phyloP scores from a whole-genome alignment of 495 filamentous ascomycete genomes.

The Bacidia gigantensis region DNA sequence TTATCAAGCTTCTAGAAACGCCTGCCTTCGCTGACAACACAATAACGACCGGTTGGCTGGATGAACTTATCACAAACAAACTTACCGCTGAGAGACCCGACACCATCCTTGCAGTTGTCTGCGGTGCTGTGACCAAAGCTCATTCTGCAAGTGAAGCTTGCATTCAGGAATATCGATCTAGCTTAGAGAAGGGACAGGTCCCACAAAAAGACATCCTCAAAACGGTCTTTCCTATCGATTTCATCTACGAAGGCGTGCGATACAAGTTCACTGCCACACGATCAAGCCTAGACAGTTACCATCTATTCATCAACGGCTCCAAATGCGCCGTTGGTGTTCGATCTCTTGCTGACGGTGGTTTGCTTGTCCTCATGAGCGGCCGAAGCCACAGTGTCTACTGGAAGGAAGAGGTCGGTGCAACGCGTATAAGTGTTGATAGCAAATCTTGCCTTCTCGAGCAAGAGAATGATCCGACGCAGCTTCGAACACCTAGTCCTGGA shows the following conservation, averaged over 20 bases:
- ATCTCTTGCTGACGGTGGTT: constrained; percentile 81
- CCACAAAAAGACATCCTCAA: constrained; percentile 91
- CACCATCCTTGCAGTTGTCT: constrained; percentile 76
- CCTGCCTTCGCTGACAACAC: constrained; percentile 98
- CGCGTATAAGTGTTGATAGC: constrained; percentile 87
- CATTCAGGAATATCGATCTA: constrained; percentile 70
- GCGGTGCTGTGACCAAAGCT: constrained; percentile 87
- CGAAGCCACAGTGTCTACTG: constrained; percentile 98
- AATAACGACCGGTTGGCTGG: constrained; percentile 97
- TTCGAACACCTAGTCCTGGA: constrained; percentile 86
- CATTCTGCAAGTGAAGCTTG: constrained; percentile 83
- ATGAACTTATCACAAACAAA: constrained; percentile 96
- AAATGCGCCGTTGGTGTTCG: constrained; percentile 91
- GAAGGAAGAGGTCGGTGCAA: constrained; percentile 96
- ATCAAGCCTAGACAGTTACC: constrained; percentile 87
- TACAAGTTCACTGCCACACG: constrained; percentile 98
- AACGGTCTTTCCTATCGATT: constrained; percentile 96
- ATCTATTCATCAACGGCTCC: constrained; percentile 97
- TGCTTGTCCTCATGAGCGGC: constrained; percentile 80
- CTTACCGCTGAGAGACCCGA: constrained; percentile 94
- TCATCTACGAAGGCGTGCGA: constrained; percentile 90
- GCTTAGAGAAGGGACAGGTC: constrained; percentile 95
- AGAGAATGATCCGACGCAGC: constrained; percentile 96
- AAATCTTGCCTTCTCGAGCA: constrained; percentile 97
- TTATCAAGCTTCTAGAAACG: constrained; percentile 97